Base-by-base conservation (phyloP, 306 rosid genomes). In the Cicer pinnatifidum region DNA sequence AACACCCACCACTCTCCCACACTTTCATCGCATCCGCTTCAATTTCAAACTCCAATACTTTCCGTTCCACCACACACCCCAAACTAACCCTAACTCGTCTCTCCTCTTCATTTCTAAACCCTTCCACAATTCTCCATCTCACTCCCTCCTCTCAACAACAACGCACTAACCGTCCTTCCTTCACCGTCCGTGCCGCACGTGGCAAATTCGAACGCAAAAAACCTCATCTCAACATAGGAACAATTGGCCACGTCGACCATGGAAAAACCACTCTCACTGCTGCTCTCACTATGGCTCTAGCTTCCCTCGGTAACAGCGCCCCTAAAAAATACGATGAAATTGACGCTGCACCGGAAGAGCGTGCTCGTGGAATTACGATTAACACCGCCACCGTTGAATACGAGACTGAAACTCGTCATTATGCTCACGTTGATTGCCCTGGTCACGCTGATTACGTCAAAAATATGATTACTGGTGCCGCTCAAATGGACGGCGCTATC, bases 171-270 rank as follows among this genome's bases (percentile, higher is more conserved):
- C 62, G 8, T 67, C 61, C 81, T 37, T 51, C 37, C 74, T 83
- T 87, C 84, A 89, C 91, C 4, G 73, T 91, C 67, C 85, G 88
- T 6, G 97, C 97, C 28, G 97, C 97, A 7, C 76, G 97, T 6
- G 92, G 92, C 5, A 91, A 91, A 39, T 91, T 91, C 86, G 97
- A 91, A 81, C 83, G 97, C 11, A 91, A 91, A 68, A 91, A 91
- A 65, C 97, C 97, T 17, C 97, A 91, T 58, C 87, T 91, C 40
- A 91, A 91, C 83, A 91, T 91, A 54, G 97, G 97, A 39, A 91
- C 97, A 1, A 91, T 91, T 45, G 97, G 97, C n/a, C 97, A 91
- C 56, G 97, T 91, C 17, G 97, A 91, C 92, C 97, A 91, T 74
- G 97, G 97, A n/a, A 91, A 91, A 75, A 91, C 97, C 23, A 91